Evolutionary conservation across 2,329 filamentous ascomycete species (phyloP), one percentile per base, ranked within the genome.

Genomic region (Hysterium pulicare): DNA sequence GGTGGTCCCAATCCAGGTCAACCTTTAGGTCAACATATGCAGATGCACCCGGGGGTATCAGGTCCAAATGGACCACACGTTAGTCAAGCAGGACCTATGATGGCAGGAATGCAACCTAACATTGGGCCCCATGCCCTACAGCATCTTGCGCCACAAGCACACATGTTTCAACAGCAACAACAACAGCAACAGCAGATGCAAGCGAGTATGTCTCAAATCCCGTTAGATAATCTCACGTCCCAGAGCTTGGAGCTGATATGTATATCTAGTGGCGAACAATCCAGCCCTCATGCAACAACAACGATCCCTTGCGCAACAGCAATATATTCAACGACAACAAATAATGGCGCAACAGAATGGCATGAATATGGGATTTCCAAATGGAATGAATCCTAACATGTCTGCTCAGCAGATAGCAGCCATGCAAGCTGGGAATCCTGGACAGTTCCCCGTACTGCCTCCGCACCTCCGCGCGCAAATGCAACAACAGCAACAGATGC

Each of bases 81-180:
- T 51, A 87, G 82, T 62, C 83, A 86, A 57, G 79, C 78, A 36
- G 76, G 76, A 21, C 78, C 82, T 43, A 79, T 90, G 76, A 88
- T 90, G 84, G 79, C 72, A 50, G 83, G 79, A 44, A 87, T 90
- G 81, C 84, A 85, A 49, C 84, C 83, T 22, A 81, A 84, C 47
- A 72, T 71, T 50, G 24, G 81, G 66, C 77, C 79, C 46, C 85
- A 88, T 68, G 83, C 83, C 15, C 69, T 90, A 55, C 83, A 84
- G 59, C 86, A 90, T 61, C 64, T 90, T 41, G 86, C 75, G 58
- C 83, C 84, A 54, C 75, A 78, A 54, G 73, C 74, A 46, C 78
- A 76, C 46, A 72, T 79, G 64, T 74, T 79, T 52, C 73, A 75
- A 51, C 74, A 75, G 45, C 71, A 69, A 39, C 70, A 69, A 51